Evolutionary conservation across 2,329 filamentous ascomycete species (phyloP), one percentile per base, ranked within the genome.

Genomic region (Microdochium nivale): DNA sequence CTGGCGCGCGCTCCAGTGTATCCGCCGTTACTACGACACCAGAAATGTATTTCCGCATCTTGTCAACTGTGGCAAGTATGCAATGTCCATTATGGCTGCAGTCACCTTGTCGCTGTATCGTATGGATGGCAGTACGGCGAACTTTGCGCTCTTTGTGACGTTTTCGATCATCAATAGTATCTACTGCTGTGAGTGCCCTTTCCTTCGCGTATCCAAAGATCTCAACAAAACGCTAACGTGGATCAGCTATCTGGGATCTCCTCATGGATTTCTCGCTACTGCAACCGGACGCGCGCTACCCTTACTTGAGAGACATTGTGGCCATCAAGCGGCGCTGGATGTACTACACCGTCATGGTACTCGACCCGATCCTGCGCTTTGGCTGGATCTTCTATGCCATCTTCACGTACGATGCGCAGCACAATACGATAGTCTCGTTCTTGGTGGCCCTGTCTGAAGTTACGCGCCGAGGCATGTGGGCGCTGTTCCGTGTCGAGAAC

Each of bases 201-300:
- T 5, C 14, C 16, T 3, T 19, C 19, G n/a, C 21, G 24, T 3
- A 9, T 37, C 30, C 7, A 40, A 40, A 40, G 9, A n/a, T 13
- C 48, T 25, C 19, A 13, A 4, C 19, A 25, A 40, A n/a, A 7
- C 46, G 2, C 27, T 49, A 43, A 44, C 19, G 7, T 44, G 3
- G 0, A 9, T 3, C 51, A 84, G 82, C 85, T 10, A 79, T 96
- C 43, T 99, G 94, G 94, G 94, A 99, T 65, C 72, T 99, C 1
- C 83, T 90, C 57, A 96, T 97, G 88, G 94, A 99, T 67, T 97
- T 94, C 78, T 94, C 87, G 53, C 76, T 96, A n/a, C 78, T 92
- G 2, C 90, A 96, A 60, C 78, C 86, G 0, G 81, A 85, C 51
- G 81, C 88, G 0, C 79, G 80, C 11, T 75, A 87, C 57, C 78